phyloP scores from a whole-genome alignment of 805 yeast species.

The Millerozyma acaciae region DNA sequence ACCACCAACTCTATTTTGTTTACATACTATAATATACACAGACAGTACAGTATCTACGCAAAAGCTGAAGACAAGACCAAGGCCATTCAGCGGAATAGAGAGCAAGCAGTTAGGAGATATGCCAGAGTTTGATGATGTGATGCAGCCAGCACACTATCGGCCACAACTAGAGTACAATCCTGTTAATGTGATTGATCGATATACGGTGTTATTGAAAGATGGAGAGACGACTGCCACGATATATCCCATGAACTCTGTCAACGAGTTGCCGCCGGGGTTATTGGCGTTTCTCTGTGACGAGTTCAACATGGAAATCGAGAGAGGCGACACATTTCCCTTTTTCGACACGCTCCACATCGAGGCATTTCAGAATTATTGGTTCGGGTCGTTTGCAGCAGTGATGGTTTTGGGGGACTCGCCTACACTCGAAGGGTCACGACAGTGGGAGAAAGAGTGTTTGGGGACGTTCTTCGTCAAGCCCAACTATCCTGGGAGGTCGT shows the following conservation, averaged over 20 bases:
- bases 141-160: constrained; percentile 45
- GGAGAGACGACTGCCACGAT: constrained; percentile 92
- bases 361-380: constrained; percentile 83
- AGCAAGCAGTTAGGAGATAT: constrained; percentile 16
- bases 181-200: constrained; percentile 48
- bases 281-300: constrained; percentile 84
- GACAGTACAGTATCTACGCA: constrained; percentile 32
- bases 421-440: constrained; percentile 46
- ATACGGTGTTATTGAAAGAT: constrained; percentile 77
- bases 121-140: constrained; percentile 50
- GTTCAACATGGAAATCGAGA: constrained; percentile 84
- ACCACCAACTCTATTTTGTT: too few species aligned
- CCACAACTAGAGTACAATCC: constrained; percentile 38
- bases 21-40: constrained; percentile 25
- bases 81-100: neutral
- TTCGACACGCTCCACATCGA: constrained; percentile 75
- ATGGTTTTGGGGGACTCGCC: constrained; percentile 74
- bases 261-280: constrained; percentile 72
- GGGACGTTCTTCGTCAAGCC: constrained; percentile 86
- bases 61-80: neutral
- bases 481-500: constrained; percentile 86
- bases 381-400: constrained; percentile 74
- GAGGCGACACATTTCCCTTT: constrained; percentile 85
- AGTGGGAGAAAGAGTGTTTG: constrained; percentile 90
- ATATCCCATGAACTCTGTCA: constrained; percentile 70